These are phyloP conservation scores for Nephelium lappaceum DNA, from an alignment of 345 rosid species.

Conservation along the genomic window DNA sequence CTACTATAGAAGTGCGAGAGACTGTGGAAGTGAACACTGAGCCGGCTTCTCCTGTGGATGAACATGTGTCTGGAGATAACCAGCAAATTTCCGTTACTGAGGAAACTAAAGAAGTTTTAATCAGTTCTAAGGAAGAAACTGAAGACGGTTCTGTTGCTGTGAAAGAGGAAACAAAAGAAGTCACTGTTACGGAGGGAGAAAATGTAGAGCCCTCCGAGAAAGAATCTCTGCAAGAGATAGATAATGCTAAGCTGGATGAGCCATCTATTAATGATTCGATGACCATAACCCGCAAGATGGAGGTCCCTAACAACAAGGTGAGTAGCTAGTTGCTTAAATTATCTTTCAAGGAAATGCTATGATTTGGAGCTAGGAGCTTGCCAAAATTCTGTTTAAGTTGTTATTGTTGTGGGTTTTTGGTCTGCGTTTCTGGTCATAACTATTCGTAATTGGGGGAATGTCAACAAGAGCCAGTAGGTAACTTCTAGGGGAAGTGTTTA, in stretches of 20 bases:
- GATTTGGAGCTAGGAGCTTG: background rate
- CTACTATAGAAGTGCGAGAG: constrained; percentile 30
- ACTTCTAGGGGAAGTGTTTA: background rate
- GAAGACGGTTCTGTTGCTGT: constrained; percentile 12
- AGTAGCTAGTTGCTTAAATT: background rate
- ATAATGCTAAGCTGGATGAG: constrained; percentile 15
- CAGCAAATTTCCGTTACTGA: constrained; percentile 33
- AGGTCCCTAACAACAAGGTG: constrained; percentile 92
- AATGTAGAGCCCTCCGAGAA: constrained; percentile 23
- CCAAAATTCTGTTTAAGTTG: background rate
- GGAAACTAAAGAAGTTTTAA: constrained; percentile 18
- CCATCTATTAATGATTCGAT: constrained; percentile 35
- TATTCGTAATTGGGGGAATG: background rate
- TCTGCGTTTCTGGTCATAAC: background rate
- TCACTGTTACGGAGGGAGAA: constrained; percentile 29
- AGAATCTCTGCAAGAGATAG: constrained; percentile 24
- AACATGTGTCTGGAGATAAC: constrained; percentile 21
- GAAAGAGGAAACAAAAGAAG: constrained; percentile 20
- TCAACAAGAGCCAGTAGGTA: background rate
- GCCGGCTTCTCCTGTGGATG: constrained; percentile 21
- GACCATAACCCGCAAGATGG: constrained; percentile 54
- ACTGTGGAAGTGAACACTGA: constrained; percentile 26
- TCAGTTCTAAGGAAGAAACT: constrained; percentile 1
- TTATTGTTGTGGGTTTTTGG: background rate
- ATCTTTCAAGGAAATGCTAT: background rate